Conservation (phyloP, 129 eudicot species). For the Flaveria trinervia region DNA sequence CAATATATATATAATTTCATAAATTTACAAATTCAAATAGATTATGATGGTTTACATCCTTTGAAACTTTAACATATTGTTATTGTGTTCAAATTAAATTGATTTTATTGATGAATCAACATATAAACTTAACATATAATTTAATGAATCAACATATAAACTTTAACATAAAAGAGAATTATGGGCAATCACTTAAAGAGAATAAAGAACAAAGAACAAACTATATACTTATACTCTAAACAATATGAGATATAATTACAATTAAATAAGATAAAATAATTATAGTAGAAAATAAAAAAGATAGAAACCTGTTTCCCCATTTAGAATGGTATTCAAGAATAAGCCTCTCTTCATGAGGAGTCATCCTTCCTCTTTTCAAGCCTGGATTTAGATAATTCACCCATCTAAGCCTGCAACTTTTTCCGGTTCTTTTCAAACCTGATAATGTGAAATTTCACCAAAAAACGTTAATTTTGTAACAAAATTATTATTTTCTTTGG, state of each 20-base stretch:
- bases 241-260: background rate
- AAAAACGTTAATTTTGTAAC: constrained; percentile 24
- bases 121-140: constrained; percentile 32
- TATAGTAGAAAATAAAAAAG: background rate
- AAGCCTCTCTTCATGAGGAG: constrained; percentile 81
- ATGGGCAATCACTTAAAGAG: constrained; percentile 25
- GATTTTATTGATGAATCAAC: constrained; percentile 33
- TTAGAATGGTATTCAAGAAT: constrained; percentile 84
- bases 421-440: constrained; percentile 94
- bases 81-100: background rate
- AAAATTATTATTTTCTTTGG: constrained; percentile 19
- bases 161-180: constrained; percentile 26
- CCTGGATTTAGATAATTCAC: constrained; percentile 91
- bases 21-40: background rate
- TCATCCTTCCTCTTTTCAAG: constrained; percentile 91
- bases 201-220: constrained; percentile 34
- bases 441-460: constrained; percentile 41
- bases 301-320: constrained; percentile 92
- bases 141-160: constrained; percentile 38
- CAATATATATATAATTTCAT: no score
- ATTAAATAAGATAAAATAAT: background rate
- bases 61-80: constrained; percentile 9
- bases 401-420: constrained; percentile 96
- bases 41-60: constrained; percentile 8
- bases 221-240: constrained; percentile 13